A percentile compares a stretch with the other conserved stretches of the same genome.
phyloP scores from a whole-genome alignment of 176 grass and related monocot species.

The Avena sativa region DNA sequence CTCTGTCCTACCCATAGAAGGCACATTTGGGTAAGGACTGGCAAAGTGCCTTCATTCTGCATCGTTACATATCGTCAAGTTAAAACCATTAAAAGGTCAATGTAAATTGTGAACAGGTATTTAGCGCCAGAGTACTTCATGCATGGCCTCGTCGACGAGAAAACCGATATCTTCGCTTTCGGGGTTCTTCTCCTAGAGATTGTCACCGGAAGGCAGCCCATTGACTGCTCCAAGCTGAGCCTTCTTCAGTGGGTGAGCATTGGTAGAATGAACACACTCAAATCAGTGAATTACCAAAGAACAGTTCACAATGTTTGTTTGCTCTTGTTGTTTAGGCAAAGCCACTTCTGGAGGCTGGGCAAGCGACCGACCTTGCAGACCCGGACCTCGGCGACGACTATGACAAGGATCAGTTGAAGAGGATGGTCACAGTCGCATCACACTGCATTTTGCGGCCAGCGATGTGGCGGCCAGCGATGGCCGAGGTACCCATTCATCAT shows the following conservation, averaged over 20 bases:
- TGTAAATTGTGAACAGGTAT: slow-evolving; percentile 57
- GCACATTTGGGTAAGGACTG: slow-evolving; percentile 82
- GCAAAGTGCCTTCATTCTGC: not conserved
- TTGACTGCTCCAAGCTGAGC: slow-evolving; percentile 86
- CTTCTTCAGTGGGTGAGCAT: slow-evolving; percentile 80
- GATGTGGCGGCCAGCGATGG: slow-evolving; percentile 82
- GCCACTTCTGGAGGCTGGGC: slow-evolving; percentile 84
- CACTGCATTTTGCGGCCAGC: slow-evolving; percentile 81
- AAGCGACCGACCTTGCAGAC: slow-evolving; percentile 71
- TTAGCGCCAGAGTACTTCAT: slow-evolving; percentile 97
- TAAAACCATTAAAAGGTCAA: not conserved
- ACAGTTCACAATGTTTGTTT: not conserved
- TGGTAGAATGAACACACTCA: not conserved
- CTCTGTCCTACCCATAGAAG: slow-evolving; percentile 91
- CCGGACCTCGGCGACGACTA: slow-evolving; percentile 65
- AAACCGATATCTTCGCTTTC: slow-evolving; percentile 88
- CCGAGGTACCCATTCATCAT: slow-evolving; percentile 57
- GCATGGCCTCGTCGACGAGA: slow-evolving; percentile 93
- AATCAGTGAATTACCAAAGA: not conserved
- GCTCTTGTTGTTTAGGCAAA: slow-evolving; percentile 61
- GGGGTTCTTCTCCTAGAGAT: slow-evolving; percentile 84
- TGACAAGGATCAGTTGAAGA: slow-evolving; percentile 73
- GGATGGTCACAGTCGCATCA: slow-evolving; percentile 60
- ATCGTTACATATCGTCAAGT: not conserved
- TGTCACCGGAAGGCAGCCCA: slow-evolving; percentile 78